phyloP scores from a whole-genome alignment of 176 grass and related monocot genomes.

The Oryza meridionalis region DNA sequence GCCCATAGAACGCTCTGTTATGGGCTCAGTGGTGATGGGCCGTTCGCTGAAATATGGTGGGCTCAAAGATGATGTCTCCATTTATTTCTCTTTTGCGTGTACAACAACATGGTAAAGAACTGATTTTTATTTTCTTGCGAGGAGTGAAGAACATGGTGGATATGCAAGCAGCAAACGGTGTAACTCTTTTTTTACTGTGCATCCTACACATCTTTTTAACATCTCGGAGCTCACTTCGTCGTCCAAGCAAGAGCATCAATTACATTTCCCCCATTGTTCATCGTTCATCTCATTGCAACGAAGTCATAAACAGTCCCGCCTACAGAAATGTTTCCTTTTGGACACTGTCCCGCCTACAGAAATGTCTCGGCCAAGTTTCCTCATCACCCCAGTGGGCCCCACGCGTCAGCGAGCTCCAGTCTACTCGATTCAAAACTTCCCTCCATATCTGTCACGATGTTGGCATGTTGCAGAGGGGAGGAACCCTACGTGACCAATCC shows the following conservation, averaged over 20 bases:
- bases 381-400: neutral
- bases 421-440: conserved; percentile 38
- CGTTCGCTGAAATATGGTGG: no score
- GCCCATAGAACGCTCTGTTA: no score
- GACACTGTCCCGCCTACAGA: neutral
- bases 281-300: neutral
- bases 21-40: no score
- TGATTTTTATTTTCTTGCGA: no score
- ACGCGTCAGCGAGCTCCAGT: conserved; percentile 5
- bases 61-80: no score
- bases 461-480: neutral
- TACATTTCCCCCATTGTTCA: neutral
- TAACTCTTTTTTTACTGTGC: no score
- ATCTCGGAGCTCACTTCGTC: no score
- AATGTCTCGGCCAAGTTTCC: neutral
- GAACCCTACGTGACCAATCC: conserved; percentile 12
- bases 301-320: neutral
- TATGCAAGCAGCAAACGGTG: no score
- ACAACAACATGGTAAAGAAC: no score
- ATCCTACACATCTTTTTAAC: no score
- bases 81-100: no score
- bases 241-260: neutral
- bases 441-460: conserved; percentile 44
- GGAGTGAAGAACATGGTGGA: no score
- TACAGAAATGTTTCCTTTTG: neutral